Base-by-base conservation (phyloP, 352 stramenopile genomes). In the Plasmopara halstedii region DNA sequence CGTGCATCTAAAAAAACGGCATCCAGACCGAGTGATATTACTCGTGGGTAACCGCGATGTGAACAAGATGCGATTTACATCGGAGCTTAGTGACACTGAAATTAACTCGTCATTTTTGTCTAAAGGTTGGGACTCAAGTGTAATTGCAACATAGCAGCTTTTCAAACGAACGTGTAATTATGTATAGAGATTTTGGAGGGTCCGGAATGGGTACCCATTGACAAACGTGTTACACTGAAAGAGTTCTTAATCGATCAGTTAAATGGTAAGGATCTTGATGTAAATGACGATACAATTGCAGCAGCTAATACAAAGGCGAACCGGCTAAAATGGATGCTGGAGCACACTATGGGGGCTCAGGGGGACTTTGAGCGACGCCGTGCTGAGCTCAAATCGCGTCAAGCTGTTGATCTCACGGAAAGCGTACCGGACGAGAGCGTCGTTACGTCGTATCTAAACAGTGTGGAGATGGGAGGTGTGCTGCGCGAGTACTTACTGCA, bases 31-130 rank as follows among this genome's bases (percentile, higher is more conserved):
- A 38, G 88, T 97, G 11, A 78, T 94, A 61, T 64, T 97, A 36
- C 75, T 97, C 36, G 90, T 94, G 31, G 90, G 90, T 10, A 97
- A 97, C 53, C 84, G 90, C 40, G 90, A 97, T 64, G 73, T 96
- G 40, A 97, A 97, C 68, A 97, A 97, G 58, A 83, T 97, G 48
- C 62, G 87, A 21, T 70, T 95, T 21, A 88, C 77, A 8, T 83
- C 75, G 1, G 88, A 96, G 54, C 52, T 95, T 4, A 65, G 70
- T 18, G 66, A 94, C 23, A 58, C 46, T 3, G 81, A 95, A 45
- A 73, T 94, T 71, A 42, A 75, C 40, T 50, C 90, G 6, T 15
- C 34, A 0, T 67, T 64, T 3, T 88, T 89, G 78, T 62, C 70
- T 7, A 66, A 54, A 64, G 66, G 77, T 85, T 40, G 15, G 53